Percentiles rank a stretch among this genome's conserved stretches.
These are phyloP conservation scores for Chaetomiaceae sp. DNA, from an alignment of 2,329 filamentous ascomycete genomes.

Conservation along the genomic window DNA sequence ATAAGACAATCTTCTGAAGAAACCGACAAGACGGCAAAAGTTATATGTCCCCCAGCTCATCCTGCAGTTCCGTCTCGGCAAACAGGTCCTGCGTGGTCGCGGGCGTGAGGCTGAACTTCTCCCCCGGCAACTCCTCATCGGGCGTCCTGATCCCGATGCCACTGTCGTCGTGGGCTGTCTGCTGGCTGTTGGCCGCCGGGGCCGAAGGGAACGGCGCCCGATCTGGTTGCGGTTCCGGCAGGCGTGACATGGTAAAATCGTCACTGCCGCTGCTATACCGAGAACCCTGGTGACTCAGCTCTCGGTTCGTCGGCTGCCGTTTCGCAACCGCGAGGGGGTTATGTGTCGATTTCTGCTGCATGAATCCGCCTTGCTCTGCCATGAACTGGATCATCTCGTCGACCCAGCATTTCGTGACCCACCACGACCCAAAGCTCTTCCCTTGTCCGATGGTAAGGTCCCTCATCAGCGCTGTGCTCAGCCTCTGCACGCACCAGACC, in stretches of 20 bases:
- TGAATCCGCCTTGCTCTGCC: constrained; percentile 84
- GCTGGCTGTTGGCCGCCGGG: constrained; percentile 37
- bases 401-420: constrained; percentile 92
- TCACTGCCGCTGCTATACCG: constrained; percentile 44
- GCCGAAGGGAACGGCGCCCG: constrained; percentile 46
- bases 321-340: constrained; percentile 30
- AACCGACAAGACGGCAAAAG: not conserved
- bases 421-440: constrained; percentile 84
- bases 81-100: constrained; percentile 28
- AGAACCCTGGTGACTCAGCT: constrained; percentile 33
- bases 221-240: constrained; percentile 45
- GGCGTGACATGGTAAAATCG: constrained; percentile 41
- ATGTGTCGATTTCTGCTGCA: constrained; percentile 51
- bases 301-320: constrained; percentile 34
- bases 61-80: constrained; percentile 25
- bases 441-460: constrained; percentile 76
- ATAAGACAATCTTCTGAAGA: constrained; percentile 23
- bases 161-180: constrained; percentile 60
- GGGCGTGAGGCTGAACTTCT: constrained; percentile 46
- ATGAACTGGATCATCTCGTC: constrained; percentile 92
- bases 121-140: constrained; percentile 59
- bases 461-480: constrained; percentile 72
- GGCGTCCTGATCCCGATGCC: constrained; percentile 67
- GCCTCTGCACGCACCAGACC: constrained; percentile 68
- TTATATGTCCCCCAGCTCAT: constrained; percentile 20